Percentiles rank a stretch among this genome's conserved stretches.
These are phyloP conservation scores for Plenodomus lindquistii DNA, from an alignment of 2,329 filamentous ascomycete genomes.

Conservation along the genomic window DNA sequence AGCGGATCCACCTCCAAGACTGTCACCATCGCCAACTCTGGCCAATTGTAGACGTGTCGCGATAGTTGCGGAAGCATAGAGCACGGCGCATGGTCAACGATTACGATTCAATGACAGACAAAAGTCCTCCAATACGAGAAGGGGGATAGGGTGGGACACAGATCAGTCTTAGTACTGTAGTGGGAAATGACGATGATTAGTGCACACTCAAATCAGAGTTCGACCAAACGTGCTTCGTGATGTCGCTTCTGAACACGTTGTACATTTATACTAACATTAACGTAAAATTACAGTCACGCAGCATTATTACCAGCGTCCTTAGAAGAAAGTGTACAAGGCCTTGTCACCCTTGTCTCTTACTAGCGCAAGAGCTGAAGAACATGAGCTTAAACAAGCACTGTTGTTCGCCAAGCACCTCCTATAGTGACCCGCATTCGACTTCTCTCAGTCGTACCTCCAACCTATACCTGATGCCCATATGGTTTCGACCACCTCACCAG, in stretches of 20 bases:
- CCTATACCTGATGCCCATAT: too few relatives aligned
- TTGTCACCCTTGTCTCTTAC: too few relatives aligned
- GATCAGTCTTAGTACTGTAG: slow-evolving; percentile 6
- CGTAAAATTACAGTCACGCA: background rate
- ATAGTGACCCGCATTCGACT: too few relatives aligned
- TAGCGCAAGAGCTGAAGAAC: too few relatives aligned
- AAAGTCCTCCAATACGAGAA: slow-evolving; percentile 3
- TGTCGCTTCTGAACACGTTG: background rate
- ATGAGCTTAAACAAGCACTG: too few relatives aligned
- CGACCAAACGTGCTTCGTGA: background rate
- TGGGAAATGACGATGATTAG: slow-evolving; percentile 12
- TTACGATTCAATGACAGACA: slow-evolving; percentile 9
- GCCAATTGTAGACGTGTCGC: slow-evolving; percentile 22
- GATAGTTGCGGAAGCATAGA: background rate
- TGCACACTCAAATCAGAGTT: slow-evolving; percentile 1
- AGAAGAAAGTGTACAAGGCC: too few relatives aligned
- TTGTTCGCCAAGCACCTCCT: too few relatives aligned
- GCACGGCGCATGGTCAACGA: slow-evolving; percentile 5
- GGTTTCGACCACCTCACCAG: too few relatives aligned
- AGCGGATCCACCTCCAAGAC: slow-evolving; percentile 24
- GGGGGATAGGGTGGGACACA: background rate
- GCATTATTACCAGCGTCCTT: background rate
- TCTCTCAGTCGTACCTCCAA: too few relatives aligned
- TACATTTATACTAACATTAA: background rate
- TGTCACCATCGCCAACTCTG: slow-evolving; percentile 29